These are phyloP conservation scores for Chamaenerion angustifolium DNA, from an alignment of 345 rosid genomes.

Conservation along the genomic window DNA sequence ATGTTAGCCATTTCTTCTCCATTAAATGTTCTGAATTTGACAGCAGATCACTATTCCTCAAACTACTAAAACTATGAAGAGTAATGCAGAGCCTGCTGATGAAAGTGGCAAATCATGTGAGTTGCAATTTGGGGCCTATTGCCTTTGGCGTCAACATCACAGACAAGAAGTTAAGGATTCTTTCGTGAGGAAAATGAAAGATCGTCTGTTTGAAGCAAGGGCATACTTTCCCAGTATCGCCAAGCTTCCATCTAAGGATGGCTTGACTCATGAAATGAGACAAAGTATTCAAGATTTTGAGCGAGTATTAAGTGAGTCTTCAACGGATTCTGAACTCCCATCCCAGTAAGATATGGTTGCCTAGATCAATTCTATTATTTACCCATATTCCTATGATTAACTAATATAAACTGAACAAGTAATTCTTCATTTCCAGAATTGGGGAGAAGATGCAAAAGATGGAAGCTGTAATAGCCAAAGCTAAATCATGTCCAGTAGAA, in stretches of 20 bases:
- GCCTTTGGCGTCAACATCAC: constrained; percentile 81
- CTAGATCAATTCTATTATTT: background rate
- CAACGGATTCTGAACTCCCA: constrained; percentile 79
- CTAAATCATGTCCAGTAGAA: constrained; percentile 56
- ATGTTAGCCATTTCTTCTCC: constrained; percentile 3
- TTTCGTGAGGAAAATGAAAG: constrained; percentile 78
- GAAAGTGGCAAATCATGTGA: constrained; percentile 53
- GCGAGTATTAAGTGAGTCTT: constrained; percentile 73
- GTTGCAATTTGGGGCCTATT: constrained; percentile 75
- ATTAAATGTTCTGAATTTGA: constrained; percentile 2
- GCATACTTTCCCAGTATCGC: constrained; percentile 94
- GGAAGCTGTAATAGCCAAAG: constrained; percentile 56
- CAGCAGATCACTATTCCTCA: constrained; percentile 27
- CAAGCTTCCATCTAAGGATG: constrained; percentile 62
- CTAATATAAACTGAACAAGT: constrained; percentile 4
- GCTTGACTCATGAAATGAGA: constrained; percentile 61
- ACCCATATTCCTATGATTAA: background rate
- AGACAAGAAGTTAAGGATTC: constrained; percentile 71
- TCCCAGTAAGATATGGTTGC: constrained; percentile 44
- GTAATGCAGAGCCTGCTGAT: constrained; percentile 15
- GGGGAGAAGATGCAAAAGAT: constrained; percentile 46
- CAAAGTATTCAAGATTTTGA: constrained; percentile 92
- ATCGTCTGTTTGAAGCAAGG: constrained; percentile 81
- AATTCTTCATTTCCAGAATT: constrained; percentile 35
- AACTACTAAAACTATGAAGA: constrained; percentile 9